Base-by-base conservation (phyloP, 495 filamentous ascomycete genomes). In the Neurospora sp. region DNA sequence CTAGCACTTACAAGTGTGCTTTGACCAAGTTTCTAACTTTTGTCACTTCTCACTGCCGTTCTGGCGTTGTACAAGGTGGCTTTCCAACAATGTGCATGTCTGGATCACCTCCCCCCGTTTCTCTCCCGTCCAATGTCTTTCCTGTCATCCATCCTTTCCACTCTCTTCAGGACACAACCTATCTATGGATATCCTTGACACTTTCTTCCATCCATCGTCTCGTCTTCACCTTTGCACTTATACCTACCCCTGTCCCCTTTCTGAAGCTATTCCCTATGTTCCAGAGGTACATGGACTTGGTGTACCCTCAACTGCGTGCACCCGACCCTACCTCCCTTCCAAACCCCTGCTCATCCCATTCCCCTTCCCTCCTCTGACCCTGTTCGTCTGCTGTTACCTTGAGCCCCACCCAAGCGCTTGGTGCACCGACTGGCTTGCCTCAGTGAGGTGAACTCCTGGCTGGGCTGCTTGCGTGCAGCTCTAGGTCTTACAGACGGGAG, bases 341-440 rank as follows among this genome's bases (percentile, higher is more conserved):
- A 17, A 54, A 62, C 54, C 54, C 54, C 54, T 62, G 54, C 28
- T 62, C 43, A 72, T 66, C 54, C 42, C 43, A 72, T 72, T 31
- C 54, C 43, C 34, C 34, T 72, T 28, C 45, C 15, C 40, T 66
- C 19, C 24, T 72, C 42, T 39, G 54, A 34, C 40, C 39, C 28
- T 36, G 71, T 48, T 59, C 48, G 48, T 59, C 48, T 59, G 48
- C 5, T 17, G 48, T 31, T 7, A 59, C 48, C 13, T 69, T 17
- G 73, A 75, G 74, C 78, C 75, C 76, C 78, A 79, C 77, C 78
- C 75, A 74, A 75, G 77, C 77, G 77, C 79, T 79, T 79, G 79
- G 79, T 81, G 78, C 79, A 80, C 76, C 74, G 77, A 77, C 78
- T 80, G 79, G 70, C 74, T 75, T 78, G 76, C 77, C 77, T 59